Evolutionary conservation across 371 early-diverging fungal species (phyloP).

Genomic region (Sporodiniella umbellata): DNA sequence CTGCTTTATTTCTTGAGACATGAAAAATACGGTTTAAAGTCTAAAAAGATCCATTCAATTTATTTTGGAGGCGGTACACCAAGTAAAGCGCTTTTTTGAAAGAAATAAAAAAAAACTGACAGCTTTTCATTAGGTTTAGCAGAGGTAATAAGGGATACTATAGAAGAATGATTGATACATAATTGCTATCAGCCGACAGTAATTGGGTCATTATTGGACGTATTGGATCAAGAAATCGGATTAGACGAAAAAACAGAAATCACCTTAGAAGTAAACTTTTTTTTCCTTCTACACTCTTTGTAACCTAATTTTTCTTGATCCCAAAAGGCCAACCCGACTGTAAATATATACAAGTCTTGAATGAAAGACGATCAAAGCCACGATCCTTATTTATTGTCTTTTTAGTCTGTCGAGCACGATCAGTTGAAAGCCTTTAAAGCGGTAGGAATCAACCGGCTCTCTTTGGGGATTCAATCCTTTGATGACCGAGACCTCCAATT

Average conservation of each 20-base stretch:
- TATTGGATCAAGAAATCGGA: constrained; percentile 30
- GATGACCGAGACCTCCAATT: constrained; percentile 47
- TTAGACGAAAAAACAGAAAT: constrained; percentile 50
- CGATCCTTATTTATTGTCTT: neutral
- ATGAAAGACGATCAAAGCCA: too few relatives aligned
- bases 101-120: neutral
- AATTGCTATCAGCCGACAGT: constrained; percentile 2
- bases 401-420: constrained; percentile 47
- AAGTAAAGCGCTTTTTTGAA: constrained; percentile 34
- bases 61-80: constrained; percentile 74
- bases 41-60: constrained; percentile 52
- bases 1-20: constrained; percentile 37
- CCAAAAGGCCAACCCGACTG: constrained; percentile 64
- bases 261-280: constrained; percentile 50
- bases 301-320: neutral
- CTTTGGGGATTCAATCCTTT: constrained; percentile 81
- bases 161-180: neutral
- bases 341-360: constrained; percentile 24
- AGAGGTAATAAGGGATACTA: constrained; percentile 6
- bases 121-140: constrained; percentile 11
- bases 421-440: constrained; percentile 42
- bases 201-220: constrained; percentile 31
- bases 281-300: neutral
- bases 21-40: constrained; percentile 24
- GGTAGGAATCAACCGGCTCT: constrained; percentile 78